These are phyloP conservation scores for Tubosaeta sp. DNA, from an alignment of 768 basidiomycete species.

Conservation along the genomic window DNA sequence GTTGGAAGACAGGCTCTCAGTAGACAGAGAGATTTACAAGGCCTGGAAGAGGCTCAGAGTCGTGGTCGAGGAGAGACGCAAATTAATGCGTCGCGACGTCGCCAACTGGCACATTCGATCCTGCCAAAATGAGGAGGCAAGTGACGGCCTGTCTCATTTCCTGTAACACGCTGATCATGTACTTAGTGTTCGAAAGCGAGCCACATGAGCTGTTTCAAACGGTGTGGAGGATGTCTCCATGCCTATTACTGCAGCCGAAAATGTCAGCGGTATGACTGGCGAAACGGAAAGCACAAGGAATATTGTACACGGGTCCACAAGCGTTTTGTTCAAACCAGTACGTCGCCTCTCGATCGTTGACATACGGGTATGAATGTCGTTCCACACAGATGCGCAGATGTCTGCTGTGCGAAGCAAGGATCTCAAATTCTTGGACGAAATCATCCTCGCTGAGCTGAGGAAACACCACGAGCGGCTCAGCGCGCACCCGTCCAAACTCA, in stretches of 20 bases:
- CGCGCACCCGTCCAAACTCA: constrained; percentile 14
- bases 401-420: constrained; percentile 20
- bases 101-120: constrained; percentile 21
- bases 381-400: constrained; percentile 19
- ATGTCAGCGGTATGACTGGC: constrained; percentile 29
- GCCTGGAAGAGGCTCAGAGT: constrained; percentile 22
- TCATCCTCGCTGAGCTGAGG: constrained; percentile 25
- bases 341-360: background rate
- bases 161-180: background rate
- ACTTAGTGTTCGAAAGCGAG: constrained; percentile 21
- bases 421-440: constrained; percentile 24
- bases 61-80: constrained; percentile 16
- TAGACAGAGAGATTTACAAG: constrained; percentile 13
- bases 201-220: constrained; percentile 16
- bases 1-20: constrained; percentile 12
- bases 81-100: constrained; percentile 14
- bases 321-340: constrained; percentile 18
- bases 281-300: constrained; percentile 22
- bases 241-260: constrained; percentile 25
- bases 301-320: constrained; percentile 21
- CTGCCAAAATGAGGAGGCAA: constrained; percentile 25
- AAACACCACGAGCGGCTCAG: constrained; percentile 15
- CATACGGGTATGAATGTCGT: background rate
- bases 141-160: background rate
- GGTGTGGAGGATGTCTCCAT: constrained; percentile 28